phyloP scores from a whole-genome alignment of 1,139 yeast species.

The Taiozyma sp. region DNA sequence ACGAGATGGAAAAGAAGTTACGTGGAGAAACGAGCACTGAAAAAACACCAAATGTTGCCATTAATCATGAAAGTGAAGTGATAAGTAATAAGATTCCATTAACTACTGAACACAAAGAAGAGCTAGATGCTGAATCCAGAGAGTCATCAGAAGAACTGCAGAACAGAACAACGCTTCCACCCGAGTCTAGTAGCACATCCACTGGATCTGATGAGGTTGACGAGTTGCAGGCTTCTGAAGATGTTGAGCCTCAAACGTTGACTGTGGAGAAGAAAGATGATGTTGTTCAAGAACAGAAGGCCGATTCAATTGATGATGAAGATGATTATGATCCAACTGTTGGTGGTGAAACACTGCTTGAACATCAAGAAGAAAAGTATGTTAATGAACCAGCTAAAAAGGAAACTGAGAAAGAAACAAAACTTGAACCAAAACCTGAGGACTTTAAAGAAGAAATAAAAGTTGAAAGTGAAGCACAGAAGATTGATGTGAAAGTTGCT shows the following conservation, averaged over 20 bases:
- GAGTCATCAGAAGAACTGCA: not conserved
- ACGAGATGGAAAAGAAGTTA: slow-evolving; percentile 9
- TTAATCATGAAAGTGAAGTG: slow-evolving; percentile 1
- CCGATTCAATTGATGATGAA: slow-evolving; percentile 2
- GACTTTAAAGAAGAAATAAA: not conserved
- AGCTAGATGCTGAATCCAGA: slow-evolving; percentile 5
- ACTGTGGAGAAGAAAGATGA: not conserved
- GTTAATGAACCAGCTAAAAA: not conserved
- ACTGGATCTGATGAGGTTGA: not conserved
- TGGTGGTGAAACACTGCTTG: not conserved
- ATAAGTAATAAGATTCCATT: slow-evolving; percentile 14
- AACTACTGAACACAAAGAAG: slow-evolving; percentile 17
- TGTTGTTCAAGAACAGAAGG: not conserved
- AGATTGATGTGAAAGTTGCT: slow-evolving; percentile 1
- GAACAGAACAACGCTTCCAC: not conserved
- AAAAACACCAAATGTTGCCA: not conserved
- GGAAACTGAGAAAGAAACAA: not conserved
- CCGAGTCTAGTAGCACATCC: not conserved
- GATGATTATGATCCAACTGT: not conserved
- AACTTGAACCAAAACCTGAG: not conserved
- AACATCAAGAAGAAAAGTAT: not conserved
- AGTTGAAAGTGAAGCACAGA: not conserved
- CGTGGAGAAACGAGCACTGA: slow-evolving; percentile 1
- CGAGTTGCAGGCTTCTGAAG: not conserved
- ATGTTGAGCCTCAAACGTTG: not conserved